Evolutionary conservation across 805 yeast genomes (phyloP).

Genomic region (Pichia eremophila): DNA sequence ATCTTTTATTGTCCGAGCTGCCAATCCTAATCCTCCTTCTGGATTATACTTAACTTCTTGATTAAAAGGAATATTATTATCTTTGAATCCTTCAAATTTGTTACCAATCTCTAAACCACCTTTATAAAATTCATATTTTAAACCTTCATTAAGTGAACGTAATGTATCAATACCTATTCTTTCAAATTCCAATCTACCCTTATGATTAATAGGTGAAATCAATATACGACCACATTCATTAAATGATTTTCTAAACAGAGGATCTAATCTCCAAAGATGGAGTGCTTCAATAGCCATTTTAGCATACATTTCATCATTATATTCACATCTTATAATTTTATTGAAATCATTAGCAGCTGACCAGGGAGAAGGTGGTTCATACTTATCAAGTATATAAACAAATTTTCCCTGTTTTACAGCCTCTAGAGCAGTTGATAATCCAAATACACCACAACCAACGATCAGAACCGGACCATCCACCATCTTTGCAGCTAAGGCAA

Average conservation of each 20-base stretch:
- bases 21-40: slow-evolving; percentile 32
- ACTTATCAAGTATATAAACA: slow-evolving; percentile 30
- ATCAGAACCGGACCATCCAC: slow-evolving; percentile 8
- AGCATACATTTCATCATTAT: slow-evolving; percentile 32
- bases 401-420: slow-evolving; percentile 19
- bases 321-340: slow-evolving; percentile 40
- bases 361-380: slow-evolving; percentile 34
- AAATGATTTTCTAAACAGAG: slow-evolving; percentile 24
- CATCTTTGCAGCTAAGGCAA: neutral
- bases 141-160: slow-evolving; percentile 16
- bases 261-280: slow-evolving; percentile 27
- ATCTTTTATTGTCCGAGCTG: slow-evolving; percentile 27
- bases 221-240: slow-evolving; percentile 34
- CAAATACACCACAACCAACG: slow-evolving; percentile 36
- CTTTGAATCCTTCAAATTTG: slow-evolving; percentile 10
- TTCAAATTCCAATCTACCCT: slow-evolving; percentile 31
- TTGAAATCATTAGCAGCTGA: slow-evolving; percentile 40
- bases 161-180: slow-evolving; percentile 26
- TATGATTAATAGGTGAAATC: slow-evolving; percentile 24
- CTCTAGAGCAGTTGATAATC: slow-evolving; percentile 33
- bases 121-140: slow-evolving; percentile 18
- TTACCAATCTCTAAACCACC: slow-evolving; percentile 24
- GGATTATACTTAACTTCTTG: slow-evolving; percentile 27
- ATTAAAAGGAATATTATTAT: slow-evolving; percentile 9
- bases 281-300: slow-evolving; percentile 36